These are phyloP conservation scores for Amanita fuliginea DNA, from an alignment of 768 basidiomycete genomes.

Conservation along the genomic window DNA sequence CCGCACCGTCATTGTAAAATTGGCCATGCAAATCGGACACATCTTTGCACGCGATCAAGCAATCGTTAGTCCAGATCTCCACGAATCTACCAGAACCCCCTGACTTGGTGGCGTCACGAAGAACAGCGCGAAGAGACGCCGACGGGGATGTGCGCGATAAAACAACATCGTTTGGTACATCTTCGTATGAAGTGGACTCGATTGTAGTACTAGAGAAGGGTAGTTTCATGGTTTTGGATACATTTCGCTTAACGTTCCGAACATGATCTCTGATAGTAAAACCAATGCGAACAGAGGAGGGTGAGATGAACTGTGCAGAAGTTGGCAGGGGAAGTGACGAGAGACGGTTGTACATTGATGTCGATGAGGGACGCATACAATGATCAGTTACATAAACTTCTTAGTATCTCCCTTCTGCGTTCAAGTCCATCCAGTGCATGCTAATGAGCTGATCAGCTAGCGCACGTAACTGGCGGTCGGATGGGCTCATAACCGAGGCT, in stretches of 20 bases:
- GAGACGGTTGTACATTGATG: constrained; percentile 24
- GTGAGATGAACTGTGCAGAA: constrained; percentile 20
- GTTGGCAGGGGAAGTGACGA: constrained; percentile 28
- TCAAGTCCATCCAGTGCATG: too few relatives aligned
- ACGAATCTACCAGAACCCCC: constrained; percentile 36
- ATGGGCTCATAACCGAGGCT: too few relatives aligned
- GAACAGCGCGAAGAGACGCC: constrained; percentile 28
- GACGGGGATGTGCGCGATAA: constrained; percentile 25
- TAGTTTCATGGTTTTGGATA: constrained; percentile 24
- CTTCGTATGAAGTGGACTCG: constrained; percentile 18
- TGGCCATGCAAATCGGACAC: constrained; percentile 47
- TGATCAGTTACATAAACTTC: too few relatives aligned
- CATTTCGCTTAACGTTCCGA: constrained; percentile 33
- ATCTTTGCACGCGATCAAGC: constrained; percentile 35
- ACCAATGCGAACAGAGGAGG: constrained; percentile 29
- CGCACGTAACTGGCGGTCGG: too few relatives aligned
- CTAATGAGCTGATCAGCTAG: too few relatives aligned
- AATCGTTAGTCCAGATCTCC: constrained; percentile 44
- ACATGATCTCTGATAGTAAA: constrained; percentile 40
- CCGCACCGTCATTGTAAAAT: constrained; percentile 44
- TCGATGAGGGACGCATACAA: too few relatives aligned
- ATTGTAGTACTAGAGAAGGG: too few relatives aligned
- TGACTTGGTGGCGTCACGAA: constrained; percentile 25
- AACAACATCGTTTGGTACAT: constrained; percentile 27
- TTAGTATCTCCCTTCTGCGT: too few relatives aligned